Base-by-base conservation (phyloP, 805 yeast species). In the Clavispora phyllophila region DNA sequence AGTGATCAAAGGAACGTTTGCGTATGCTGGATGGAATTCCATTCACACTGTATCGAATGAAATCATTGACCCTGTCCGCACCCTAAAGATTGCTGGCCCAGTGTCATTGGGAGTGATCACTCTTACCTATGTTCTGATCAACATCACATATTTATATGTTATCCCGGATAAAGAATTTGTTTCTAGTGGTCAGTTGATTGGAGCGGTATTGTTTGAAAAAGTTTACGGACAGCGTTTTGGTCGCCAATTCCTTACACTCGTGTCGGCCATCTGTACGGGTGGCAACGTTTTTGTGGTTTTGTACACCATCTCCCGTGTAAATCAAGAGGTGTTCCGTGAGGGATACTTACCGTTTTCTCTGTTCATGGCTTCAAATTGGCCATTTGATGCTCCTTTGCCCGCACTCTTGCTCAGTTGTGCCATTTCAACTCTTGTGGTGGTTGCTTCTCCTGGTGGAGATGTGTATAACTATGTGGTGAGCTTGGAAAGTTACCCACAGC, bases 261-360 rank as follows among this genome's bases (percentile, higher is more conserved):
- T 83, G 0, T 75, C 81, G 22, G 84, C 84, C 0, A 43, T 80
- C n/a, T 76, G 81, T 31, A 71, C 85, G 4, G 78, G 76, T 1
- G 83, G 86, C 0, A 81, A 81, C 51, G 75, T 81, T 3, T 72
- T 79, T 57, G 85, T 81, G 9, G 82, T 78, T 1, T 50, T 79
- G 14, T 81, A 80, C 55, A 71, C 80, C 4, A 65, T 78, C 9
- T 77, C 84, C 0, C 66, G 87, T 54, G 75, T 77, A 65, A 77
- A 77, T 48, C 87, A 81, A 55, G 86, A 81, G 56, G 75, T 76
- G 4, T 79, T 81, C 49, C 65, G 83, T 43, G 85, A 80, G 50
- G 86, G 86, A 0, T 76, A 68, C 43, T 53, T 80, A 12, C 87
- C 87, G 9, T 76, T 65, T 43, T 71, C 82, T 3, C 54, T 51